These are phyloP conservation scores for Fomitopsis palustris DNA, from an alignment of 1,284 basidiomycete genomes.

Conservation along the genomic window DNA sequence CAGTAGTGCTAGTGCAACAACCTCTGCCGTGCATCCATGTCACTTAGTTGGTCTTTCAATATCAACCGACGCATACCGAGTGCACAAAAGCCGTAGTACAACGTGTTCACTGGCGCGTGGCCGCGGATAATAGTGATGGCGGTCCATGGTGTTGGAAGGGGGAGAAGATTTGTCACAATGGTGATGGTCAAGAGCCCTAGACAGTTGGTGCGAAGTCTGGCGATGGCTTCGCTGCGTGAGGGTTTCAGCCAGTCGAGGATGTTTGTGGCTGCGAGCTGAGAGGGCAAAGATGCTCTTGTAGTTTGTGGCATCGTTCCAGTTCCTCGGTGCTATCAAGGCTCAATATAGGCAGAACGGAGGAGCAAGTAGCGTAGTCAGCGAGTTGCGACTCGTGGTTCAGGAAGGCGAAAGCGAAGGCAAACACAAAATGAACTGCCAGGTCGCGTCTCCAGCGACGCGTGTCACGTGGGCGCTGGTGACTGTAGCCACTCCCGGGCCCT, in stretches of 20 bases:
- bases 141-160: conserved; percentile 45
- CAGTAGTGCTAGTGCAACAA: conserved; percentile 37
- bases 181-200: conserved; percentile 41
- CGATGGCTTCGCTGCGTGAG: conserved; percentile 48
- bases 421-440: neutral
- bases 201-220: conserved; percentile 49
- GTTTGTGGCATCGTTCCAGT: neutral
- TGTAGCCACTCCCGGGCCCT: no score
- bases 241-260: conserved; percentile 45
- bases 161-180: conserved; percentile 49
- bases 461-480: neutral
- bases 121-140: conserved; percentile 31
- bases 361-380: no score
- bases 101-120: conserved; percentile 9
- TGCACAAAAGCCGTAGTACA: conserved; percentile 21
- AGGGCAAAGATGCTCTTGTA: neutral
- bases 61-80: conserved; percentile 16
- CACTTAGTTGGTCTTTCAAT: neutral
- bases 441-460: neutral
- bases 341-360: neutral
- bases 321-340: neutral
- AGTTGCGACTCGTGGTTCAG: no score
- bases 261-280: neutral
- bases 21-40: conserved; percentile 32
- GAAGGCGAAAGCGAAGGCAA: no score